These are phyloP conservation scores for Candolleomyces eurysporus DNA, from an alignment of 768 basidiomycete genomes.

Conservation along the genomic window DNA sequence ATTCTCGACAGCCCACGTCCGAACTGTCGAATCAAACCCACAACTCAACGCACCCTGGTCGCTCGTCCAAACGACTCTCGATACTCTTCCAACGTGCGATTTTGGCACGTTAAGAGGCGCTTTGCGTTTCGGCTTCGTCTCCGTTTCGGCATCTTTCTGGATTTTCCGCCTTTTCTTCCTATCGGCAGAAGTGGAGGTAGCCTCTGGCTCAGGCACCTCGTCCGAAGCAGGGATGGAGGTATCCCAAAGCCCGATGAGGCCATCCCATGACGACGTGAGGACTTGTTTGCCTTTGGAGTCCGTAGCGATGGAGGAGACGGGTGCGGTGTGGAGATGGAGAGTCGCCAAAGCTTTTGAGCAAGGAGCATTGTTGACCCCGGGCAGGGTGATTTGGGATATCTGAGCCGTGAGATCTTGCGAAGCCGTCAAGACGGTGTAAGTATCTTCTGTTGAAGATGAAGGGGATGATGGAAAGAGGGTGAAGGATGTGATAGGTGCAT, in stretches of 20 bases:
- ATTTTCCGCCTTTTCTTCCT: conserved; percentile 66
- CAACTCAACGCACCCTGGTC: conserved; percentile 60
- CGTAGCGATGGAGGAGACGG: conserved; percentile 69
- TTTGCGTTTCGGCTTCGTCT: conserved; percentile 47
- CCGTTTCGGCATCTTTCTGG: conserved; percentile 26
- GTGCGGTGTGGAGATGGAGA: conserved; percentile 79
- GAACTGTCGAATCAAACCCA: conserved; percentile 88
- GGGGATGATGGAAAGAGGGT: conserved; percentile 47
- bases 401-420: conserved; percentile 80
- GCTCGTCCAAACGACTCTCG: conserved; percentile 55
- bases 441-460: conserved; percentile 4
- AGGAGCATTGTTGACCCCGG: conserved; percentile 13
- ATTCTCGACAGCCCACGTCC: conserved; percentile 82
- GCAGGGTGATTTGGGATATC: conserved; percentile 42
- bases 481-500: conserved; percentile 66
- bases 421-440: conserved; percentile 56
- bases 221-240: conserved; percentile 58
- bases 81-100: conserved; percentile 82
- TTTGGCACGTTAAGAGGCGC: conserved; percentile 73
- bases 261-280: conserved; percentile 87
- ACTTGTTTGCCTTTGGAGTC: conserved; percentile 58
- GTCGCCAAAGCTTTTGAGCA: conserved; percentile 51
- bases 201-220: conserved; percentile 53
- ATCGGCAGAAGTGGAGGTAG: conserved; percentile 27
- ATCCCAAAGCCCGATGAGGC: conserved; percentile 80